Conservation (phyloP, 1,284 basidiomycete species). For the Veloboletus limbatus region DNA sequence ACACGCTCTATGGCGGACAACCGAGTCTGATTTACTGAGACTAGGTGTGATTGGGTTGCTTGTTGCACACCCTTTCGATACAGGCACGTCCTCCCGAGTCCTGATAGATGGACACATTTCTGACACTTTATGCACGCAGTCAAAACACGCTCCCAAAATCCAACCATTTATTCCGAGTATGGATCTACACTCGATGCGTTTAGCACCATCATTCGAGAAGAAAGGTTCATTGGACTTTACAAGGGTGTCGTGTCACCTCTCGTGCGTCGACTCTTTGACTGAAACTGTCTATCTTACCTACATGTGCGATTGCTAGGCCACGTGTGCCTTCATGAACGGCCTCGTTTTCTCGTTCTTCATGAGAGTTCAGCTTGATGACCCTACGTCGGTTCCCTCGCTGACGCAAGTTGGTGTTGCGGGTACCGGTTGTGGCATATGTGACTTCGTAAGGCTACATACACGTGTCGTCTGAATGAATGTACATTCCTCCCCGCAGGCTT, state of each 20-base stretch:
- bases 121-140: too few relatives aligned
- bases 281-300: background rate
- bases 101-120: too few relatives aligned
- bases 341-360: slow-evolving; percentile 71
- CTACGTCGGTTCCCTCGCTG: slow-evolving; percentile 52
- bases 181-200: slow-evolving; percentile 61
- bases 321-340: slow-evolving; percentile 72
- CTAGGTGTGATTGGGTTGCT: too few relatives aligned
- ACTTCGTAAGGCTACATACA: slow-evolving; percentile 72
- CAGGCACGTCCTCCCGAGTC: too few relatives aligned
- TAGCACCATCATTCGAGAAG: slow-evolving; percentile 62
- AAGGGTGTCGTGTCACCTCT: slow-evolving; percentile 73
- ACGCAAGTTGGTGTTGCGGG: slow-evolving; percentile 75
- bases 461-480: too few relatives aligned
- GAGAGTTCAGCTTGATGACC: slow-evolving; percentile 50
- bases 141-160: slow-evolving; percentile 74
- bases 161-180: too few relatives aligned
- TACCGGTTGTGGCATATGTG: slow-evolving; percentile 70
- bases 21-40: too few relatives aligned
- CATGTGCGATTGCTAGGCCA: slow-evolving; percentile 42
- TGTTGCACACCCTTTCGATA: too few relatives aligned
- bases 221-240: slow-evolving; percentile 62
- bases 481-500: too few relatives aligned
- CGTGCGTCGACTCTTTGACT: slow-evolving; percentile 39
- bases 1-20: too few relatives aligned